A percentile compares a stretch with the other conserved stretches of the same genome.
phyloP scores from a whole-genome alignment of 1,139 yeast genomes.

The Magnusiomyces paraingens region DNA sequence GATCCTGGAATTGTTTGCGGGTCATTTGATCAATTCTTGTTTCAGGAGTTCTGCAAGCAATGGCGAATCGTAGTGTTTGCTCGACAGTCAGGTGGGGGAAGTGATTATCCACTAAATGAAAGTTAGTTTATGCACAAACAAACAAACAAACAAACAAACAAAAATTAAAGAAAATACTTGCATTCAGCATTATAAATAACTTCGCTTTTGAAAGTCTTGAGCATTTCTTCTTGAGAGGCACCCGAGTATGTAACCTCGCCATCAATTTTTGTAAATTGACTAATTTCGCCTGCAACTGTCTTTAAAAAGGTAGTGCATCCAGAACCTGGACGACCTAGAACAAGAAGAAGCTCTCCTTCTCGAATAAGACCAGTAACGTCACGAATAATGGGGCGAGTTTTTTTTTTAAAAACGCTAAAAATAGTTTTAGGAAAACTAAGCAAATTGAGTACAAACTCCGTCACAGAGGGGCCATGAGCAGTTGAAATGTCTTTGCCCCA shows the following conservation, averaged over 20 bases:
- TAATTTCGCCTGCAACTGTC: slow-evolving; percentile 45
- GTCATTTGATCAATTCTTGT: slow-evolving; percentile 43
- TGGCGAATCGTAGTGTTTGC: slow-evolving; percentile 52
- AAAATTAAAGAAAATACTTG: slow-evolving; percentile 10
- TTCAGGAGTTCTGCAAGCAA: slow-evolving; percentile 53
- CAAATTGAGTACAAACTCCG: slow-evolving; percentile 37
- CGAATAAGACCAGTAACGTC: slow-evolving; percentile 17
- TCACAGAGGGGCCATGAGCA: slow-evolving; percentile 45
- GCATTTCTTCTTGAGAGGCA: slow-evolving; percentile 42
- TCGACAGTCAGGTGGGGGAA: slow-evolving; percentile 56
- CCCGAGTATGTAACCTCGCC: slow-evolving; percentile 47
- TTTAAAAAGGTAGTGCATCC: slow-evolving; percentile 57
- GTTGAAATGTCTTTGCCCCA: slow-evolving; percentile 48
- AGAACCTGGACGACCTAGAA: slow-evolving; percentile 58
- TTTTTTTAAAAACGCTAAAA: slow-evolving; percentile 16
- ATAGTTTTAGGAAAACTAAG: slow-evolving; percentile 28
- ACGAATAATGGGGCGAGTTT: slow-evolving; percentile 13
- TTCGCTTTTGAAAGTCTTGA: slow-evolving; percentile 41
- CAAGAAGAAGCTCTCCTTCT: slow-evolving; percentile 51
- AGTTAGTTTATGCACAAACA: no score
- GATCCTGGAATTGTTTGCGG: slow-evolving; percentile 42
- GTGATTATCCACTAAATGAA: slow-evolving; percentile 42
- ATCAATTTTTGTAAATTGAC: slow-evolving; percentile 32
- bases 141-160: no score
- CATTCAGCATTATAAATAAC: slow-evolving; percentile 51